Evolutionary conservation across 2,329 filamentous ascomycete genomes (phyloP).

Genomic region (Xylaria sp.): DNA sequence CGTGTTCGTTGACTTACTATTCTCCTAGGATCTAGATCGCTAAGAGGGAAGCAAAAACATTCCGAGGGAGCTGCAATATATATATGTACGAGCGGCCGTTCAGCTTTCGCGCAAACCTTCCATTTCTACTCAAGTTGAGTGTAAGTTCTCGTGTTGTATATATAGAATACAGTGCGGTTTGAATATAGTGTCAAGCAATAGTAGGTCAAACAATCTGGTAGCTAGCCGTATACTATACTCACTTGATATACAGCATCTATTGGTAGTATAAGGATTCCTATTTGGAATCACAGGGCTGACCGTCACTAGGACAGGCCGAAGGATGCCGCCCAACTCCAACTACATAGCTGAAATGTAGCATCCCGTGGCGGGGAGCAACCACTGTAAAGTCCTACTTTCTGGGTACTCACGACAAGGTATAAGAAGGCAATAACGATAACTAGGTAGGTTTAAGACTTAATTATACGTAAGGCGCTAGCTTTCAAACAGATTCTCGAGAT

Average conservation of each 20-base stretch:
- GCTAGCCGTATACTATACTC: not conserved
- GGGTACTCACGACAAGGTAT: not conserved
- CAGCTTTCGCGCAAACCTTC: not conserved
- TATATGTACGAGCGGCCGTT: slow-evolving; percentile 6
- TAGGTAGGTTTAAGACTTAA: too few relatives aligned
- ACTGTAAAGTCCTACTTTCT: not conserved
- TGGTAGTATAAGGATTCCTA: not conserved
- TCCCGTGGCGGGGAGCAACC: not conserved
- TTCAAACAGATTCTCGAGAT: not conserved
- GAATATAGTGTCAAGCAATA: too few relatives aligned
- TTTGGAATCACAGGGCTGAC: slow-evolving; percentile 5
- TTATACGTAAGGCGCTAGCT: too few relatives aligned
- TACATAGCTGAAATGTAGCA: not conserved
- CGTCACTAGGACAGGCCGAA: not conserved
- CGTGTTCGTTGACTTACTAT: not conserved
- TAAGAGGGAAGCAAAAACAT: not conserved
- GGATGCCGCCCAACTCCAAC: slow-evolving; percentile 1
- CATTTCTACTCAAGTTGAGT: too few relatives aligned
- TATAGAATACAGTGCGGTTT: too few relatives aligned
- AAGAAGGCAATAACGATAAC: too few relatives aligned
- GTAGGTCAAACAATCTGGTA: too few relatives aligned
- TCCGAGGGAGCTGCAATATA: not conserved
- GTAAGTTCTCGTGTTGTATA: too few relatives aligned
- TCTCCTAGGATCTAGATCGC: not conserved
- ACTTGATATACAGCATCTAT: not conserved